These are phyloP conservation scores for Aspergillus mulundensis DNA, from an alignment of 495 filamentous ascomycete species.

Conservation along the genomic window DNA sequence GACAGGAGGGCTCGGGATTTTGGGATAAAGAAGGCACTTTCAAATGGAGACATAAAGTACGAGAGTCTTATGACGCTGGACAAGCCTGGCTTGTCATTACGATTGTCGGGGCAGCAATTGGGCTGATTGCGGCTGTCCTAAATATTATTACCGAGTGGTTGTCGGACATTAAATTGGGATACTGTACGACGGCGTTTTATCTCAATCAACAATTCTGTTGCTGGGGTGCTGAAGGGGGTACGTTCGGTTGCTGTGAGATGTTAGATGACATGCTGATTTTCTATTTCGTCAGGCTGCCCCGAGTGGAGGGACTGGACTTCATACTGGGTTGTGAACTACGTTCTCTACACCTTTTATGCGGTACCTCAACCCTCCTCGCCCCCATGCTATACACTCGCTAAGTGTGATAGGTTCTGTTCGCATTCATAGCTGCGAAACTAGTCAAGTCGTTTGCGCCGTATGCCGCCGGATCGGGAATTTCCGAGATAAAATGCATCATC, in stretches of 20 bases:
- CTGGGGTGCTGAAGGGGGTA: slow-evolving; percentile 90
- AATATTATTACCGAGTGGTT: slow-evolving; percentile 98
- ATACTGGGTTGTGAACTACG: slow-evolving; percentile 73
- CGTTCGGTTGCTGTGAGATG: slow-evolving; percentile 7
- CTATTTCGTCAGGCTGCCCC: slow-evolving; percentile 57
- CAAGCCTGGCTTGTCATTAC: slow-evolving; percentile 99
- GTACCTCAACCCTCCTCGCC: slow-evolving; percentile 42
- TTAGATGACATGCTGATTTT: background rate
- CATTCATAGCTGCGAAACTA: slow-evolving; percentile 74
- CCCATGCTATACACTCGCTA: background rate
- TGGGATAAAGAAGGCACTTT: slow-evolving; percentile 67
- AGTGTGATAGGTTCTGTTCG: slow-evolving; percentile 66
- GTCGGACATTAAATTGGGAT: slow-evolving; percentile 89
- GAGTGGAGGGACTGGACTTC: slow-evolving; percentile 91
- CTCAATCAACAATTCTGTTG: slow-evolving; percentile 98
- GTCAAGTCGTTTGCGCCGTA: slow-evolving; percentile 96
- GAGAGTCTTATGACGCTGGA: slow-evolving; percentile 90
- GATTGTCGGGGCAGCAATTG: slow-evolving; percentile 87
- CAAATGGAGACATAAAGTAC: slow-evolving; percentile 78
- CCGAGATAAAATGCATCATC: slow-evolving; percentile 99
- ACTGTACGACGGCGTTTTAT: slow-evolving; percentile 94
- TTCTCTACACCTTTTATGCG: slow-evolving; percentile 85
- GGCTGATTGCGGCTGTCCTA: slow-evolving; percentile 85
- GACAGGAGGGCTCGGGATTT: slow-evolving; percentile 68
- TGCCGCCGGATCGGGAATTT: slow-evolving; percentile 94